Conservation (phyloP, 495 filamentous ascomycete species). For the Lindgomyces ingoldianus region DNA sequence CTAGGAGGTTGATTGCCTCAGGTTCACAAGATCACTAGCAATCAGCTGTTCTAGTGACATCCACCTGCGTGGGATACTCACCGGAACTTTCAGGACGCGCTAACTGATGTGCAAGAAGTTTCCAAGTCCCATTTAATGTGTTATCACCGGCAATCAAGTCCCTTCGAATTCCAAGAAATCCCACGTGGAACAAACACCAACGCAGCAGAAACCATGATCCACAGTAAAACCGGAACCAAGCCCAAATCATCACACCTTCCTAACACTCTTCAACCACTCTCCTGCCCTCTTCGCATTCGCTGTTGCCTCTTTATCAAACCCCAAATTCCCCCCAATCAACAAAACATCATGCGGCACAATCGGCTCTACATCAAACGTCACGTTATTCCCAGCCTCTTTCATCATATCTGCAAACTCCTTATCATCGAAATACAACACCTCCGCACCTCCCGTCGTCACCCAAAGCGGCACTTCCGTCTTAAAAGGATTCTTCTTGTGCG, state of each 20-base stretch:
- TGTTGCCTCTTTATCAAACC: constrained; percentile 42
- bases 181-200: too few species aligned
- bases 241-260: constrained; percentile 7
- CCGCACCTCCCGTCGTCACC: constrained; percentile 46
- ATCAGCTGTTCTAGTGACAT: too few species aligned
- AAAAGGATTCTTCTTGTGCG: constrained; percentile 45
- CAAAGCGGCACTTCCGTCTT: constrained; percentile 44
- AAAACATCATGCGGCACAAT: constrained; percentile 48
- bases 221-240: not conserved
- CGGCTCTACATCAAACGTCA: constrained; percentile 44
- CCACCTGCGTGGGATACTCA: too few species aligned
- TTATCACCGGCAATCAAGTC: too few species aligned
- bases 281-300: constrained; percentile 43
- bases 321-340: constrained; percentile 43
- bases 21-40: too few species aligned
- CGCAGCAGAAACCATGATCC: too few species aligned
- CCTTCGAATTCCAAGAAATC: too few species aligned
- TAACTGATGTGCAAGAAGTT: too few species aligned
- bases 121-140: too few species aligned
- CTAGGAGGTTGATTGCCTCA: too few species aligned
- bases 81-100: too few species aligned
- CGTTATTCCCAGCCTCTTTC: constrained; percentile 36
- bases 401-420: constrained; percentile 42
- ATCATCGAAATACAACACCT: constrained; percentile 48
- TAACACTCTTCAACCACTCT: constrained; percentile 38